Percentiles rank a stretch among this genome's conserved stretches.
Evolutionary conservation across 345 rosid species (phyloP).

Genomic region (Aquilaria yunnanensis): DNA sequence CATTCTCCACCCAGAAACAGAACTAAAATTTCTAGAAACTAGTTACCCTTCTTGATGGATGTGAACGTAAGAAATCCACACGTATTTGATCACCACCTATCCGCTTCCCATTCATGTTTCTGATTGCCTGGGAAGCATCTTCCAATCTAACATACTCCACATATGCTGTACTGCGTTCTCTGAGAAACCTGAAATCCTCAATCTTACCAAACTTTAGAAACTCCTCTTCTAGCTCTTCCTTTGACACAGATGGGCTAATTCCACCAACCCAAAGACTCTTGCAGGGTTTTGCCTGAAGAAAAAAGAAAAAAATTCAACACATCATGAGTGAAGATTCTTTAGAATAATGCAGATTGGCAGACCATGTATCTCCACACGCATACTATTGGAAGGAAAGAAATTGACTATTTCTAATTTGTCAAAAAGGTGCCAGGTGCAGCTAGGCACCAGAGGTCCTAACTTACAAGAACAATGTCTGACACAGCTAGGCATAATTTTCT

Average conservation of each 20-base stretch:
- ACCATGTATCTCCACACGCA: no score
- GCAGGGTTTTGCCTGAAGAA: conserved; percentile 72
- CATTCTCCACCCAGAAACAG: neutral
- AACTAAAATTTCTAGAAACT: neutral
- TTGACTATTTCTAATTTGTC: no score
- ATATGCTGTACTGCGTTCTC: conserved; percentile 74
- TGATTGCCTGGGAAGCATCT: conserved; percentile 76
- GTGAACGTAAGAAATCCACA: conserved; percentile 85
- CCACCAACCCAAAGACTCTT: conserved; percentile 94
- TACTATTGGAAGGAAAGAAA: no score
- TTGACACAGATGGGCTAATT: conserved; percentile 52
- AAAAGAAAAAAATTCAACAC: conserved; percentile 11
- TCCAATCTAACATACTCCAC: conserved; percentile 59
- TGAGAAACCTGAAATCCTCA: conserved; percentile 68
- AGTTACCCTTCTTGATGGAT: conserved; percentile 70
- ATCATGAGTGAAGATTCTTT: no score
- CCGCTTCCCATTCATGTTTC: conserved; percentile 67
- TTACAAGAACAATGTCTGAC: no score
- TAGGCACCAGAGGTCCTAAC: no score
- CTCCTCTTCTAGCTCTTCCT: conserved; percentile 65
- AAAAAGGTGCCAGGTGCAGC: no score
- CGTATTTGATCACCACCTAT: conserved; percentile 79
- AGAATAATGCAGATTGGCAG: no score
- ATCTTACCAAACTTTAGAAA: conserved; percentile 71
- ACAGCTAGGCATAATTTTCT: no score